Evolutionary conservation across 352 stramenopile species (phyloP), one percentile per base, ranked within the genome.

Genomic region (Phytophthora fragariae): DNA sequence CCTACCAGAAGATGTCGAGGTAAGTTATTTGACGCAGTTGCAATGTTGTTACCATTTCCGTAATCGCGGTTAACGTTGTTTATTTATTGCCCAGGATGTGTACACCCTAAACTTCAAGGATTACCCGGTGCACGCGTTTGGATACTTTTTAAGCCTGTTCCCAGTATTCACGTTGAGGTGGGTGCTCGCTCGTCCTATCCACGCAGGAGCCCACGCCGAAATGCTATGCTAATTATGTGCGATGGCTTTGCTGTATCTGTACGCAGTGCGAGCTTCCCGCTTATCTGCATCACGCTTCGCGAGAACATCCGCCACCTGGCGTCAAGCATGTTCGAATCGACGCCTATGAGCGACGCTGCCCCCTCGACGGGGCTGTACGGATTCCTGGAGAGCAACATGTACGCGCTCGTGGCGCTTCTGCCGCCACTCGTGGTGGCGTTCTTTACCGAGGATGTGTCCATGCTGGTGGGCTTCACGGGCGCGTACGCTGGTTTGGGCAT

Each of bases 41-140:
- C 54, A 62, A 62, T 63, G 21, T 66, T 61, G 53, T 69, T 67
- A 65, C 49, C 24, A 7, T 17, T 24, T 29, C 24, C 24, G 33
- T 66, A 56, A 71, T 54, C 39, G 54, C 5, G 46, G 47, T 54
- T 69, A 49, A 74, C 57, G 57, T 64, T 63, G 65, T n/a, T 62
- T 54, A 54, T 52, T 17, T 60, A 31, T 17, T 67, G 52, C 24
- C 60, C 69, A 96, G 89, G 90, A 97, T 73, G 89, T 97, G 41
- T 97, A 97, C 76, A 95, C 90, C 50, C 89, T 97, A 62, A 97
- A 97, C 78, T 97, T 97, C 70, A 92, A 93, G 72, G 63, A 89
- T 68, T 93, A 94, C 72, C 75, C 88, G 14, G 76, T 95, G 39
- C 83, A 90, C 44, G 80, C 87, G 52, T 84, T 95, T 69, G 87